Base-by-base conservation (phyloP, 257 asterid species). In the Coffea canephora region DNA sequence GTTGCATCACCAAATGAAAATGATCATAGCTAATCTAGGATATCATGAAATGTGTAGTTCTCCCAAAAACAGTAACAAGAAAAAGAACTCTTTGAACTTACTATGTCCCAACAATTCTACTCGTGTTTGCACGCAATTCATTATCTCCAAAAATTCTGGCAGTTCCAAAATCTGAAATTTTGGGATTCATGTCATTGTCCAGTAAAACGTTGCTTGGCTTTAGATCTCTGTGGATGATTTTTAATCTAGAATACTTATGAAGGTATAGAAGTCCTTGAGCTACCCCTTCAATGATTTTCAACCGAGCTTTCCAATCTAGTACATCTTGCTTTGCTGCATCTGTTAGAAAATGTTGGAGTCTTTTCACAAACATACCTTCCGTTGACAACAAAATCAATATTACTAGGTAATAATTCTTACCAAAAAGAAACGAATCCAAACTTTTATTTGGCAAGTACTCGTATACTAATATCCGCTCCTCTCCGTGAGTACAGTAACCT, bases 111-210 rank as follows among this genome's bases (percentile, higher is more conserved):
- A 39, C 78, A 27, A 74, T 9, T 36, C 27, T 36, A 9, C 34
- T 36, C 19, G 78, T 74, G 36, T 8, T 36, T 36, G 78, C 78
- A 34, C 0, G 25, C 1, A 19, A 54, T 31, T 50, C 66, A 19
- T 57, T 25, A 7, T 74, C 69, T 50, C 77, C 48, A 18, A 73
- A 73, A 50, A 73, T 73, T 50, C 45, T 73, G 10, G 77, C 77
- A 27, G 69, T 55, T 8, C 78, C 78, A 72, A 72, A 72, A 16
- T 72, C 76, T 8, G 78, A 55, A 74, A 74, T 74, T 27, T 74
- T 74, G 9, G 78, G 78, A 11, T 74, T 74, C 50, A 74, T 7
- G 11, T 55, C 49, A 10, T 18, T 36, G 39, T 74, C 78, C 49
- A 74, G 39, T 36, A 55, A 21, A 25, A 74, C 13, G 12, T 73